These are phyloP conservation scores for Dendrobium chrysotoxum DNA, from an alignment of 106 monocot species.

Conservation along the genomic window DNA sequence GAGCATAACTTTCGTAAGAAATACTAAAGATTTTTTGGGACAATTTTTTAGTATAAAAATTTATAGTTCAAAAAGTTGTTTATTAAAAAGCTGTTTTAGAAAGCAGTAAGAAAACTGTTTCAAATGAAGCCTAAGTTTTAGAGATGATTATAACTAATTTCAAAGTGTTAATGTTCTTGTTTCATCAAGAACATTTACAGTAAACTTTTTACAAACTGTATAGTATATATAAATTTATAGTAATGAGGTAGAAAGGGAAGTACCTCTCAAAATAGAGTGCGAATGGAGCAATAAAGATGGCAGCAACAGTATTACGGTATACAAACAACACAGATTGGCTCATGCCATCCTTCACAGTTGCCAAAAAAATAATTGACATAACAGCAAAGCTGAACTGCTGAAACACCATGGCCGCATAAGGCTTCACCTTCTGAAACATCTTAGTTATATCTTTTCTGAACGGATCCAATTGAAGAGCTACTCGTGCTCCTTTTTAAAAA, in stretches of 20 bases:
- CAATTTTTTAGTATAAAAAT: too few species aligned
- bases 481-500: too few species aligned
- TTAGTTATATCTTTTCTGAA: too few species aligned
- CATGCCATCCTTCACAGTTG: slow-evolving; percentile 52
- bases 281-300: slow-evolving; percentile 46
- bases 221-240: not conserved
- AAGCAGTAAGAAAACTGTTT: too few species aligned
- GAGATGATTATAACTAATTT: too few species aligned
- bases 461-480: too few species aligned
- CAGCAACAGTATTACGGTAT: slow-evolving; percentile 39
- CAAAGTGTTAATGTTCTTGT: too few species aligned
- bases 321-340: slow-evolving; percentile 50
- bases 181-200: not conserved
- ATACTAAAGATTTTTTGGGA: too few species aligned
- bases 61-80: too few species aligned
- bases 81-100: too few species aligned
- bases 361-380: slow-evolving; percentile 41
- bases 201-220: not conserved
- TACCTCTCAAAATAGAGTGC: slow-evolving; percentile 47
- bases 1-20: not conserved
- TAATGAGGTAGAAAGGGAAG: too few species aligned
- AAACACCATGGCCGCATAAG: slow-evolving; percentile 41
- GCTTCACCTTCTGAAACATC: slow-evolving; percentile 24
- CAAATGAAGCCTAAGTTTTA: too few species aligned
- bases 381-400: slow-evolving; percentile 44